A percentile compares a stretch with the other conserved stretches of the same genome.
These are phyloP conservation scores for Carex cristatella DNA, from an alignment of 176 grass and related monocot genomes.

Conservation along the genomic window DNA sequence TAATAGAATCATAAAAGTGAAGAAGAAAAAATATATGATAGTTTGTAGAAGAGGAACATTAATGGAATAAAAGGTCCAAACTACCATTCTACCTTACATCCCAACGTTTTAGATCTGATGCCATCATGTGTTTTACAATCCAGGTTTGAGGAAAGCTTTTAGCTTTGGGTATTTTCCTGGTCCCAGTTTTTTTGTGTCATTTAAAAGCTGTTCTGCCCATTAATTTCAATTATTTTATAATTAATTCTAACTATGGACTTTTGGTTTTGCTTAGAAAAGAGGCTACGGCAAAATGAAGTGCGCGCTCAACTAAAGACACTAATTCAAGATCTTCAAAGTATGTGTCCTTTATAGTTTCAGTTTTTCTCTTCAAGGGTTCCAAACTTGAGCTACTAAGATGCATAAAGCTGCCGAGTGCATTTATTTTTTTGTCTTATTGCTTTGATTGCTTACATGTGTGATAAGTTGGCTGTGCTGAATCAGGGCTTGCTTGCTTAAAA, in stretches of 20 bases:
- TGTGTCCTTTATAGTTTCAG: not conserved
- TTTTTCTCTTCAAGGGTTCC: not conserved
- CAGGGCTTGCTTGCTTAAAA: too few relatives aligned
- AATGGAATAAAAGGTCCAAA: not conserved
- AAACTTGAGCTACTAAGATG: too few relatives aligned
- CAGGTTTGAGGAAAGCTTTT: not conserved
- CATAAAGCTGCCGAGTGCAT: too few relatives aligned
- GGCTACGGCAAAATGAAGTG: slow-evolving; percentile 65
- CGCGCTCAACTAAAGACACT: slow-evolving; percentile 68
- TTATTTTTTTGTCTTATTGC: too few relatives aligned
- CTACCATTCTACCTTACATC: not conserved
- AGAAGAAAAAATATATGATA: not conserved
- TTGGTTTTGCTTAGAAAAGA: slow-evolving; percentile 55
- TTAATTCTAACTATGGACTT: slow-evolving; percentile 10
- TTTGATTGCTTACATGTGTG: too few relatives aligned
- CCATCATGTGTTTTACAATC: not conserved
- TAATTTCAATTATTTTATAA: not conserved
- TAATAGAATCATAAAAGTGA: not conserved
- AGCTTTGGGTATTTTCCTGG: not conserved
- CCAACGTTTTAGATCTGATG: not conserved
- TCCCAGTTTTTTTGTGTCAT: not conserved
- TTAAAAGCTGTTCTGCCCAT: not conserved
- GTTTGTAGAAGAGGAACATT: not conserved
- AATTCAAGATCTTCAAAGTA: slow-evolving; percentile 76
- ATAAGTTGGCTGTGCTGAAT: too few relatives aligned